Evolutionary conservation across 2,329 filamentous ascomycete genomes (phyloP).

Genomic region (Phoma sp.): DNA sequence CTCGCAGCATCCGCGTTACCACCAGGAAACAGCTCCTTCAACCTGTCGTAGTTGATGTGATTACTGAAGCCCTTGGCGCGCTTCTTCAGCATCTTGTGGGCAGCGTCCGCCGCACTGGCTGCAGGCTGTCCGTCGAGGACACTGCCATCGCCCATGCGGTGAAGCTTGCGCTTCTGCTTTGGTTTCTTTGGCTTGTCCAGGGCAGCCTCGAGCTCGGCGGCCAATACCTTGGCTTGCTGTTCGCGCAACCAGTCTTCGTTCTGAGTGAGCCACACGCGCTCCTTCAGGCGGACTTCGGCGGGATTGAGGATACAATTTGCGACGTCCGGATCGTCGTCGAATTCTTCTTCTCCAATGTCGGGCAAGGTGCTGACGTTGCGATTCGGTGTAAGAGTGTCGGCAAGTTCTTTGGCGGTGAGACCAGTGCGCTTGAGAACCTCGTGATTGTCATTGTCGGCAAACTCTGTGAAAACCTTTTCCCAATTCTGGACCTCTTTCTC

Average conservation of each 20-base stretch:
- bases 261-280: slow-evolving; percentile 90
- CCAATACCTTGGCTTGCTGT: slow-evolving; percentile 82
- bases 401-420: slow-evolving; percentile 38
- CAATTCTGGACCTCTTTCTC: slow-evolving; percentile 42
- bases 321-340: slow-evolving; percentile 89
- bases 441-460: slow-evolving; percentile 38
- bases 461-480: slow-evolving; percentile 38
- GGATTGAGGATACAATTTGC: slow-evolving; percentile 75
- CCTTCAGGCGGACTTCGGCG: slow-evolving; percentile 80
- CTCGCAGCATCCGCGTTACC: slow-evolving; percentile 18
- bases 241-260: slow-evolving; percentile 92
- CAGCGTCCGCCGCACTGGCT: slow-evolving; percentile 53
- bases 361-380: slow-evolving; percentile 44
- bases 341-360: slow-evolving; percentile 79
- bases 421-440: slow-evolving; percentile 33
- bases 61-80: slow-evolving; percentile 51
- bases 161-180: slow-evolving; percentile 51
- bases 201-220: slow-evolving; percentile 68
- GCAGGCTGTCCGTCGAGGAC: slow-evolving; percentile 52
- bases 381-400: slow-evolving; percentile 32
- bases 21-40: slow-evolving; percentile 50
- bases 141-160: slow-evolving; percentile 49
- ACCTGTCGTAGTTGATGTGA: slow-evolving; percentile 55
- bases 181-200: slow-evolving; percentile 57
- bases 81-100: slow-evolving; percentile 54